A percentile compares a stretch with the other conserved stretches of the same genome.
Conservation (phyloP, 2,329 filamentous ascomycete genomes). For the Calycina herbarum region DNA sequence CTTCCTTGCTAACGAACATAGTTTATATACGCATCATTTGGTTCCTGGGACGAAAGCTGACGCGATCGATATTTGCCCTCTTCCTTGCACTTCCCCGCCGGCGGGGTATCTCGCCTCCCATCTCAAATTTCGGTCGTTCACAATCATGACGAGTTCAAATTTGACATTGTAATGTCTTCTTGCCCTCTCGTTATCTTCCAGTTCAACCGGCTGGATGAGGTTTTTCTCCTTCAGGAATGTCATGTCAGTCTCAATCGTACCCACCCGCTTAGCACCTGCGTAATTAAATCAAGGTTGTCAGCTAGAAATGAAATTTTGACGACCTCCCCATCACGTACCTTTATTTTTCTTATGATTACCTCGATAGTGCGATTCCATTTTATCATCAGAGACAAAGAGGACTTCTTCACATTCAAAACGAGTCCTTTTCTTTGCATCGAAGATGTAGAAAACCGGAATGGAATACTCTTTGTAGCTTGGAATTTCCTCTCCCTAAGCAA, state of each 20-base stretch:
- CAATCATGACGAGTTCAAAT: slow-evolving; percentile 25
- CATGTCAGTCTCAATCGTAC: slow-evolving; percentile 23
- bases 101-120: slow-evolving; percentile 25
- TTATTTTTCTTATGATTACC: slow-evolving; percentile 19
- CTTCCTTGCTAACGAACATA: neutral
- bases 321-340: slow-evolving; percentile 12
- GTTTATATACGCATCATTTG: neutral
- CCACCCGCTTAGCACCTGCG: slow-evolving; percentile 14
- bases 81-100: slow-evolving; percentile 14
- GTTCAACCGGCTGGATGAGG: slow-evolving; percentile 9
- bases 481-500: slow-evolving; percentile 13
- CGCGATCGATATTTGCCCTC: slow-evolving; percentile 23
- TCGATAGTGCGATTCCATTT: slow-evolving; percentile 21
- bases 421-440: slow-evolving; percentile 8
- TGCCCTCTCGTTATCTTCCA: neutral
- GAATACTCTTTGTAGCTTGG: slow-evolving; percentile 4
- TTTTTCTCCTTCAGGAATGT: slow-evolving; percentile 16
- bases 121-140: slow-evolving; percentile 22
- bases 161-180: slow-evolving; percentile 20
- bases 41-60: slow-evolving; percentile 25
- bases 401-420: slow-evolving; percentile 17
- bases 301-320: neutral
- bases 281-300: neutral
- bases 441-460: slow-evolving; percentile 13
- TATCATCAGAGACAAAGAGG: slow-evolving; percentile 19